Conservation (phyloP, 225 moss, liverwort and hornwort genomes). For the Bryoerythrophyllum caledonicum region DNA sequence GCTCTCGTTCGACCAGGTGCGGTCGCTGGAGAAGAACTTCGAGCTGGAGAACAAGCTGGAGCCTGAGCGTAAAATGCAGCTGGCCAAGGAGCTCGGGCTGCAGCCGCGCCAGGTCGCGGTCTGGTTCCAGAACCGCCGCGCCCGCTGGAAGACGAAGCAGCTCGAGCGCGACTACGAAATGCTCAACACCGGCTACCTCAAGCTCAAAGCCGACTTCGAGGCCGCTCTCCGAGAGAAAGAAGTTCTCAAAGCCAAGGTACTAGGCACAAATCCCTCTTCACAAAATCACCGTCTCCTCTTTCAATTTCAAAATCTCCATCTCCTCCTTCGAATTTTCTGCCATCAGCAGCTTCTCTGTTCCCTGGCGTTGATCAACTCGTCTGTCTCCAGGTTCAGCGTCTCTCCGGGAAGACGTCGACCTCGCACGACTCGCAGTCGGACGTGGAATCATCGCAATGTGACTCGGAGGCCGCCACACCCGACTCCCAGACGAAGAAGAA, state of each 20-base stretch:
- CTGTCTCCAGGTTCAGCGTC: slow-evolving; percentile 38
- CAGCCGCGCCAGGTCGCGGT: slow-evolving; percentile 88
- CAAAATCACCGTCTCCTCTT: too few relatives aligned
- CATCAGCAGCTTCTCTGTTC: background rate
- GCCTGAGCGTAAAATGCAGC: slow-evolving; percentile 89
- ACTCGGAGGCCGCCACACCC: slow-evolving; percentile 25
- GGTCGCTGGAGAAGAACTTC: slow-evolving; percentile 75
- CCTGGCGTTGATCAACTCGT: background rate
- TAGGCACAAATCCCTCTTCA: background rate
- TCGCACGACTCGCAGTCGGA: slow-evolving; percentile 32
- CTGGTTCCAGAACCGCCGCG: slow-evolving; percentile 90
- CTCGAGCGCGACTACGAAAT: slow-evolving; percentile 81
- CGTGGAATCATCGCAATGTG: slow-evolving; percentile 39
- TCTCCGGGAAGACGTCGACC: slow-evolving; percentile 34
- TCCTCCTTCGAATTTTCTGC: too few relatives aligned
- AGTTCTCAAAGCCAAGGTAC: slow-evolving; percentile 65
- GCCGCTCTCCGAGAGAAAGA: slow-evolving; percentile 60
- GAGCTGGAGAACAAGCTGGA: slow-evolving; percentile 88
- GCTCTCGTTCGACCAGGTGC: slow-evolving; percentile 76
- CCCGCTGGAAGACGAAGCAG: slow-evolving; percentile 88
- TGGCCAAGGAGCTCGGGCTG: slow-evolving; percentile 74
- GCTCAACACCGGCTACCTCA: slow-evolving; percentile 69
- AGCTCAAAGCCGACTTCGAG: slow-evolving; percentile 60
- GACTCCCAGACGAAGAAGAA: background rate
- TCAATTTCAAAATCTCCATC: too few relatives aligned